Base-by-base conservation (phyloP, 2,329 filamentous ascomycete species). In the Metarhizium sp. region DNA sequence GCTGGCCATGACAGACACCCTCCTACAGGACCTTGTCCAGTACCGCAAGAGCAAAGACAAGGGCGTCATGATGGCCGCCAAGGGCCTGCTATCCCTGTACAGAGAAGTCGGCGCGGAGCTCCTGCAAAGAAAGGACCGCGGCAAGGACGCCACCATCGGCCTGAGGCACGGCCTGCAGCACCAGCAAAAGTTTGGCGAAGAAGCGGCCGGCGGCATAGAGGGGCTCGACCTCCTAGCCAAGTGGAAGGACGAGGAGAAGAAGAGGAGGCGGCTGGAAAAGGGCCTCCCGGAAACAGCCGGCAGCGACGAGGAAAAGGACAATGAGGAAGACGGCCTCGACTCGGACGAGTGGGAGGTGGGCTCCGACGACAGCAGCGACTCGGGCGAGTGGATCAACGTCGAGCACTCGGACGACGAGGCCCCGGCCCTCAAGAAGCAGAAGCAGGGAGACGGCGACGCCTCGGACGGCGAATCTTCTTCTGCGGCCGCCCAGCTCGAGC, bases 31-130 rank as follows among this genome's bases (percentile, higher is more conserved):
- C 76, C 74, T 99, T 53, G 91, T 97, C 10, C 88, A 94, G 76
- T 97, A 99, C 73, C 84, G 90, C 58, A 96, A 95, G 77, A 95
- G 90, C 67, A 99, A 99, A 69, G 94, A 99, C 67, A 99, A 97
- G 76, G 92, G 92, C 57, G 89, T 94, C n/a, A 92, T 95, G 82
- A 97, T 99, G 94, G 94, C 94, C 7, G 91, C 92, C 14, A 92
- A 94, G 69, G 92, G 94, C 60, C 76, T 99, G 6, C 77, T 99
- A 46, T 90, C 90, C 29, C 78, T 99, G 6, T 99, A 95, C 75
- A 80, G 94, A 62, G 92, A 97, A 66, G 88, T 96, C 14, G 91
- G 87, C 40, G 90, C 94, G 0, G 89, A 95, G 61, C 81, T 97
- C 74, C 75, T 99, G 57, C 87, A 87, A 71, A 95, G 90, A 77